phyloP scores from a whole-genome alignment of 2,329 filamentous ascomycete genomes.

The Fusarium poae region DNA sequence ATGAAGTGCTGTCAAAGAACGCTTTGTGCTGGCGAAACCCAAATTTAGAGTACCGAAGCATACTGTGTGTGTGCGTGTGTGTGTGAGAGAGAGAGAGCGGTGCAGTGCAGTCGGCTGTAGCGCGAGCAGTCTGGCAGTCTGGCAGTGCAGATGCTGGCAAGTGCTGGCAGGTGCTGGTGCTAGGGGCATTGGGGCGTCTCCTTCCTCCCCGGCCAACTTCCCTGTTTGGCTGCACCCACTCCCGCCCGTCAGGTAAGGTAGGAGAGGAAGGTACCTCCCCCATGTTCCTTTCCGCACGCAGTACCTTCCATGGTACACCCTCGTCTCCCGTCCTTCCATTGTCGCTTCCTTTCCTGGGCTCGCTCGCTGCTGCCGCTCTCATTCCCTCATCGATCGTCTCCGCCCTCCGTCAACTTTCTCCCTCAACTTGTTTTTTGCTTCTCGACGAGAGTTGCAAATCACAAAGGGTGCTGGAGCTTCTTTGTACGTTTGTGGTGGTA shows the following conservation, averaged over 20 bases:
- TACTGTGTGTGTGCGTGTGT: slow-evolving; percentile 36
- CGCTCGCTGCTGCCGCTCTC: slow-evolving; percentile 47
- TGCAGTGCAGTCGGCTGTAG: slow-evolving; percentile 15
- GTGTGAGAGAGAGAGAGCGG: too few species aligned
- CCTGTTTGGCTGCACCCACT: slow-evolving; percentile 49
- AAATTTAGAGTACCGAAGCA: slow-evolving; percentile 30
- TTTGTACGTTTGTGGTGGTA: slow-evolving; percentile 40
- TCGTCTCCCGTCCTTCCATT: slow-evolving; percentile 40
- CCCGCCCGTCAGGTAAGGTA: slow-evolving; percentile 44
- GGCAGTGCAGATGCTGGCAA: slow-evolving; percentile 14
- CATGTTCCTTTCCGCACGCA: slow-evolving; percentile 35
- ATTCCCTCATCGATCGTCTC: slow-evolving; percentile 53
- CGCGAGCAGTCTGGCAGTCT: slow-evolving; percentile 18
- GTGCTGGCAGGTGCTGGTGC: slow-evolving; percentile 5
- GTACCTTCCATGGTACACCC: slow-evolving; percentile 49
- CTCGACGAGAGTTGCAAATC: slow-evolving; percentile 50
- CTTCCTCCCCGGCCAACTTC: slow-evolving; percentile 44
- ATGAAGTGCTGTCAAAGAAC: slow-evolving; percentile 19
- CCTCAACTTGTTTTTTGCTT: slow-evolving; percentile 47
- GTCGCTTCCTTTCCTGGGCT: slow-evolving; percentile 44
- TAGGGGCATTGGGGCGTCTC: slow-evolving; percentile 28
- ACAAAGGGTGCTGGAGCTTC: slow-evolving; percentile 42
- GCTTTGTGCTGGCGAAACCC: slow-evolving; percentile 21
- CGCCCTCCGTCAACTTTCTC: slow-evolving; percentile 52
- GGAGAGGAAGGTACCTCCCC: slow-evolving; percentile 25